Evolutionary conservation across 306 rosid genomes (phyloP).

Genomic region (Hippophae rhamnoides): DNA sequence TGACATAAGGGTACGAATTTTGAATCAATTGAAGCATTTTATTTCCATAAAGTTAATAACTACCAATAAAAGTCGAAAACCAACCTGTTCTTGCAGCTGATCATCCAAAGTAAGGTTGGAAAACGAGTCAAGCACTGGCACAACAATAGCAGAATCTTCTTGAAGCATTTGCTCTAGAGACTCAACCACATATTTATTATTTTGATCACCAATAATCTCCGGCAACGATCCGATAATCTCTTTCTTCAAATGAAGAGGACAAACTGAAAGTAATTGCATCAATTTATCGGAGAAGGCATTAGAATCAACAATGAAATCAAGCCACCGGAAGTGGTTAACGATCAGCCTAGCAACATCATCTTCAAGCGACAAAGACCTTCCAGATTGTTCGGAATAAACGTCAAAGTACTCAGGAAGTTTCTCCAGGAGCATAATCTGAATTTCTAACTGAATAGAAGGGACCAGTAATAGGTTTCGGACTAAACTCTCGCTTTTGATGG

Average conservation of each 20-base stretch:
- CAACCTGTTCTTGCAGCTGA: constrained; percentile 31
- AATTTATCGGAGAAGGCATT: constrained; percentile 23
- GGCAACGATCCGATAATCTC: constrained; percentile 36
- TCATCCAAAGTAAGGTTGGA: constrained; percentile 28
- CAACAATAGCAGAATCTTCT: constrained; percentile 25
- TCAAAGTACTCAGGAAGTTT: constrained; percentile 33
- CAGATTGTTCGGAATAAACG: constrained; percentile 3
- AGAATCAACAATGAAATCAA: constrained; percentile 28
- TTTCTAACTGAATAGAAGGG: constrained; percentile 22
- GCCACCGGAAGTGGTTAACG: constrained; percentile 36
- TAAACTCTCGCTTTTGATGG: constrained; percentile 25
- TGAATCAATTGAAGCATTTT: too few species aligned
- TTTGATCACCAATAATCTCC: constrained; percentile 29
- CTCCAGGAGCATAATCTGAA: constrained; percentile 30
- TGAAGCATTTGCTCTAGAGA: constrained; percentile 31
- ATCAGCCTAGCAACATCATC: constrained; percentile 32
- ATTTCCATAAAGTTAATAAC: not conserved
- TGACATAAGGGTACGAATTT: too few species aligned
- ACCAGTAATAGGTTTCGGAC: constrained; percentile 25
- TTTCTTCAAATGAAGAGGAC: constrained; percentile 28
- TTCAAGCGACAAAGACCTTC: constrained; percentile 18
- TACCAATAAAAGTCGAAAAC: not conserved
- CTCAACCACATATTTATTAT: constrained; percentile 22
- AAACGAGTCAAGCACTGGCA: constrained; percentile 29
- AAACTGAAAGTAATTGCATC: constrained; percentile 31